Base-by-base conservation (phyloP, 371 early-diverging fungal species). In the Dinochytrium kinnereticum region DNA sequence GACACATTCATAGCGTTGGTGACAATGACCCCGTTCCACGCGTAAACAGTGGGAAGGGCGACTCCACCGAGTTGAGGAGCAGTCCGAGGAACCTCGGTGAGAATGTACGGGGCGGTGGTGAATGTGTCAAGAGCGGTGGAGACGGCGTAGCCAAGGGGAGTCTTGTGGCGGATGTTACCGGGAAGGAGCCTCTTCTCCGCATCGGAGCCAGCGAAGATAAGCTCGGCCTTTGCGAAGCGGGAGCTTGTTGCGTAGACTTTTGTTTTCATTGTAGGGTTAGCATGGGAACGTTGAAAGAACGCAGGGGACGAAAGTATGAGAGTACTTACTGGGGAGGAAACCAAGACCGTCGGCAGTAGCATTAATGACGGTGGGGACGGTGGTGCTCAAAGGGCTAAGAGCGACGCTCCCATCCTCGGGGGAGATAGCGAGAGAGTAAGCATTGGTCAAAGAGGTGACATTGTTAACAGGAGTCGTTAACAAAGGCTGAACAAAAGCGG, bases 81-180 rank as follows among this genome's bases (percentile, higher is more conserved):
- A 65, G 26, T 5, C 21, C 28, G 49, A 19, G 30, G 64, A 24
- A 21, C 10, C 10, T 21, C 21, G 53, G 10, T 55, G 61, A 64
- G 24, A 24, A 71, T 15, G n/a, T n/a, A n/a, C n/a, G n/a, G n/a
- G 44, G 34, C 3, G 15, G 66, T 2, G 66, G 30, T 10, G 38
- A 34, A 44, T 39, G n/a, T 66, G 44, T 15, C 44, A 44, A 2
- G 17, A 40, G 13, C 66, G 66, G 19, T 5, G 44, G 34, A 17
- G 61, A 61, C 7, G n/a, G 19, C 44, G 66, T 66, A 66, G 17
- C 66, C 66, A 28, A 66, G 66, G n/a, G 66, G 26, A 44, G 66
- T 40, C 44, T 38, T 66, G 66, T 66, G 66, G 44, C 66, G 66
- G 49, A 66, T 44, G 66, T 37, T 40, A n/a, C 44, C 44, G 40